A percentile compares a stretch with the other conserved stretches of the same genome.
These are phyloP conservation scores for Ustilago nuda DNA, from an alignment of 1,284 basidiomycete genomes.

Conservation along the genomic window DNA sequence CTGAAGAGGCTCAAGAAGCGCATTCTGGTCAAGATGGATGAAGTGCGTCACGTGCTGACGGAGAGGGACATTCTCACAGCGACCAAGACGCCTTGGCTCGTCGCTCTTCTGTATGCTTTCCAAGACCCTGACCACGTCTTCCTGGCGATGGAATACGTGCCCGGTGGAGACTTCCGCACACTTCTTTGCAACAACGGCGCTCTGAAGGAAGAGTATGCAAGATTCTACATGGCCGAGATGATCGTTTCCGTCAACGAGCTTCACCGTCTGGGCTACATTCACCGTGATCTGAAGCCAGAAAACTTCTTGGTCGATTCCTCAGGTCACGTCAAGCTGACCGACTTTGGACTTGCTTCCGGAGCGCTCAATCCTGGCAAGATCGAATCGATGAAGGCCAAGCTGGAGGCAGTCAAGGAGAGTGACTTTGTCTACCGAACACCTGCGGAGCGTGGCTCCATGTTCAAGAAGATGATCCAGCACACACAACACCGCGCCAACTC, in stretches of 20 bases:
- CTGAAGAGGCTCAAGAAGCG: conserved; percentile 67
- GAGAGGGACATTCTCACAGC: conserved; percentile 68
- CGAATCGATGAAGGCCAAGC: conserved; percentile 92
- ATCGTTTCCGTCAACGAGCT: conserved; percentile 68
- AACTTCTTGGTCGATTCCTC: conserved; percentile 96
- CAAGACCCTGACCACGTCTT: conserved; percentile 68
- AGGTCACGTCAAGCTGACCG: conserved; percentile 97
- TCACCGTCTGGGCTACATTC: conserved; percentile 71
- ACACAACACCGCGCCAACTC: conserved; percentile 93
- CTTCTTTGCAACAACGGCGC: conserved; percentile 69
- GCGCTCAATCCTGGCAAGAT: conserved; percentile 94
- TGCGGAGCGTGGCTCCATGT: conserved; percentile 92
- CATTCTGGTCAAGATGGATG: conserved; percentile 69
- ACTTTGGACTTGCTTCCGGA: conserved; percentile 97
- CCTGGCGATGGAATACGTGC: conserved; percentile 73
- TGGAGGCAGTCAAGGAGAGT: conserved; percentile 96
- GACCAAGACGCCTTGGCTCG: conserved; percentile 67
- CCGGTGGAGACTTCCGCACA: conserved; percentile 68
- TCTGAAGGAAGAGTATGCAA: conserved; percentile 71
- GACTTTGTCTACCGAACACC: conserved; percentile 91
- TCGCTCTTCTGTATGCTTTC: conserved; percentile 67
- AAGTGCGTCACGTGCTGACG: conserved; percentile 68
- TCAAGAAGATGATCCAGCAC: conserved; percentile 88
- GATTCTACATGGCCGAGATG: conserved; percentile 69
- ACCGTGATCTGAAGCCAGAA: conserved; percentile 98